A percentile compares a stretch with the other conserved stretches of the same genome.
These are phyloP conservation scores for Cercospora sp. DNA, from an alignment of 2,329 filamentous ascomycete genomes.

Conservation along the genomic window DNA sequence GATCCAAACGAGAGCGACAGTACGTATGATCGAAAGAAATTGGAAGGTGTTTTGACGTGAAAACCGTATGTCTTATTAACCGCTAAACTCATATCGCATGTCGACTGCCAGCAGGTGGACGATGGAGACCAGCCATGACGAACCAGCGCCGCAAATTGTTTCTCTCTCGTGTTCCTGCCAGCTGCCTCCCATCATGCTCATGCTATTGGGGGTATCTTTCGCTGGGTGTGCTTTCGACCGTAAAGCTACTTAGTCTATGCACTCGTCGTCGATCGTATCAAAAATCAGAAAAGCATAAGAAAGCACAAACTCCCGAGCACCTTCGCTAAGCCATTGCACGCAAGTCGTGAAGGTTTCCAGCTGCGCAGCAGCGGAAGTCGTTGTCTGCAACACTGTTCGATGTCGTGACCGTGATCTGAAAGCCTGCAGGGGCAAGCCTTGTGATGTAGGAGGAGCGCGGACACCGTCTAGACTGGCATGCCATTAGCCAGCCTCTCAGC, in stretches of 20 bases:
- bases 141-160: neutral
- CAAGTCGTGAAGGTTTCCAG: too few relatives aligned
- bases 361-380: neutral
- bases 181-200: neutral
- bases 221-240: neutral
- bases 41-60: neutral
- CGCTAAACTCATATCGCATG: neutral
- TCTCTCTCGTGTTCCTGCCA: neutral
- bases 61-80: neutral
- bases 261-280: neutral
- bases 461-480: conserved; percentile 14
- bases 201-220: neutral
- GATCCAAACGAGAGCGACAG: neutral
- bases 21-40: neutral
- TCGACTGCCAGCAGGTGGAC: neutral
- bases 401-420: neutral
- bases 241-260: neutral
- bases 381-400: neutral
- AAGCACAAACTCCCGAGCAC: conserved; percentile 6
- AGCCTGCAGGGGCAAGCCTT: neutral
- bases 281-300: neutral
- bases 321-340: neutral
- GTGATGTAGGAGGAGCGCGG: neutral
- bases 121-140: neutral
- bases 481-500: conserved; percentile 25